Evolutionary conservation across 176 grass and related monocot species (phyloP), one percentile per base, ranked within the genome.

Genomic region (Echinochloa phyllopogon): DNA sequence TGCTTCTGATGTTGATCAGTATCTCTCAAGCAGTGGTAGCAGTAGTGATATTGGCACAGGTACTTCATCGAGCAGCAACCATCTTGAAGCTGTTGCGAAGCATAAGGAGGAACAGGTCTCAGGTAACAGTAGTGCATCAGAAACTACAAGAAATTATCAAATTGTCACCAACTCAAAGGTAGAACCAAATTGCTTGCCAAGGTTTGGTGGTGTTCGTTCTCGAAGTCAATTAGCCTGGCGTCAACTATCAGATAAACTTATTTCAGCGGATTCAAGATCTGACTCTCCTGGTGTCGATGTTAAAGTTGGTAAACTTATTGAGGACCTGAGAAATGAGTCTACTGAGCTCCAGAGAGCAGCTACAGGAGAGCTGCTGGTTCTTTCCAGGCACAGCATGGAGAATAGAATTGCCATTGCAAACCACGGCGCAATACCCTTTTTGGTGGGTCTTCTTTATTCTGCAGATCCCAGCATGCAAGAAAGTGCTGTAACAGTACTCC

Each of bases 361-460:
- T 67, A 83, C 88, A n/a, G 67, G 41, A 83, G 90, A 98, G 84
- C 65, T 98, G 10, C 92, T 72, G 36, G 58, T 90, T 85, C 86
- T 91, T 67, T 87, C 95, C 38, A 94, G 83, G 67, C 88, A 93
- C 71, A 93, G 65, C 75, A 88, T 93, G 88, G 90, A 94, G 67
- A 94, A 78, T 65, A 92, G 92, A 66, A 91, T 91, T 61, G 71
- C 83, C 18, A 89, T 98, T 53, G 84, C 86, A 68, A 91, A 86
- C 23, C 84, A 76, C 42, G 87, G 92, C 61, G 95, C 87, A 17
- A 93, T 98, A 88, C 82, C 84, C 57, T 81, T 83, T 29, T 80
- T 93, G 29, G 92, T 91, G 72, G 83, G 76, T 59, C 88, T 98
- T 79, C 95, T 98, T 89, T 81, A 75, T 81, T 93, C 92, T 58